Conservation (phyloP, 345 rosid species). For the Camelina hispida region DNA sequence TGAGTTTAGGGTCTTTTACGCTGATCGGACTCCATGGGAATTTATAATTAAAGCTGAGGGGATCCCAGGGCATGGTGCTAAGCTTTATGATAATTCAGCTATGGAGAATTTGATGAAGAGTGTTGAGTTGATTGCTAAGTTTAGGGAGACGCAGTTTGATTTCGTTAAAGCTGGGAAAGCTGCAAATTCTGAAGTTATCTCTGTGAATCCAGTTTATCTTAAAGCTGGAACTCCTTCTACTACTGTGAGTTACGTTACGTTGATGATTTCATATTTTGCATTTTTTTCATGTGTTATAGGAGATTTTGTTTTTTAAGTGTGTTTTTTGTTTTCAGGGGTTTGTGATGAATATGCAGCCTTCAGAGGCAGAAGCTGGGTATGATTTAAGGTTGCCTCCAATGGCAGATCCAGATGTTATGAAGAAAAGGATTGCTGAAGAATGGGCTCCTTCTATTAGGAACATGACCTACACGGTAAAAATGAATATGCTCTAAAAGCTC, state of each 20-base stretch:
- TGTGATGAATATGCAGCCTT: constrained; percentile 95
- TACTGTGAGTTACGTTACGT: constrained; percentile 52
- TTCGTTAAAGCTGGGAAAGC: constrained; percentile 77
- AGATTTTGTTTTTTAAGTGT: not conserved
- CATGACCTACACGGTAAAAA: constrained; percentile 67
- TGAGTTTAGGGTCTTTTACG: constrained; percentile 74
- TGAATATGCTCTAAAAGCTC: not conserved
- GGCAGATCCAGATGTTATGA: constrained; percentile 63
- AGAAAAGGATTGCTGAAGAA: constrained; percentile 71
- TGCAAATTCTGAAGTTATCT: constrained; percentile 70
- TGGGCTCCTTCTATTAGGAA: constrained; percentile 90
- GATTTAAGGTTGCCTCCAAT: constrained; percentile 84
- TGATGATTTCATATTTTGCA: not conserved
- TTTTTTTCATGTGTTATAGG: not conserved
- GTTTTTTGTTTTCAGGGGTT: constrained; percentile 57
- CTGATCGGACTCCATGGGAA: constrained; percentile 74
- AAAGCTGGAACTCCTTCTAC: constrained; percentile 82
- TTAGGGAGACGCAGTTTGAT: constrained; percentile 77
- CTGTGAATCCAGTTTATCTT: constrained; percentile 83
- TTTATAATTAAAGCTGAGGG: constrained; percentile 64
- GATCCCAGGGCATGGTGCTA: constrained; percentile 81
- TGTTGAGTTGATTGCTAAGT: constrained; percentile 64
- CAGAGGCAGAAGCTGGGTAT: constrained; percentile 95
- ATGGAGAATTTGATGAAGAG: constrained; percentile 95
- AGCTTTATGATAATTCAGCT: constrained; percentile 76